A percentile compares a stretch with the other conserved stretches of the same genome.
phyloP scores from a whole-genome alignment of 208 protist species.

The Trypanosoma theileri region DNA sequence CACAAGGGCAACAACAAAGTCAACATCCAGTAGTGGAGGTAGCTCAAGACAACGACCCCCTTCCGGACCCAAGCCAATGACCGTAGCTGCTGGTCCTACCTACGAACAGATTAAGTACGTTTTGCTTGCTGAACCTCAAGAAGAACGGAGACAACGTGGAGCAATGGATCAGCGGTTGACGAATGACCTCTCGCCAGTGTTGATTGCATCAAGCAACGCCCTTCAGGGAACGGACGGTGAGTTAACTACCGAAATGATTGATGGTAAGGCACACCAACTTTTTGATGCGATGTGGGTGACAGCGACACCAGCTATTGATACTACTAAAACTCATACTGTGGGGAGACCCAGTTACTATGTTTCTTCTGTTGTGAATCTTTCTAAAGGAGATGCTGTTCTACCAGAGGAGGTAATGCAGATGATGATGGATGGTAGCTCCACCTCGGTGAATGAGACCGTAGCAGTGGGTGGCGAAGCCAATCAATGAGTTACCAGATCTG shows the following conservation, averaged over 20 bases:
- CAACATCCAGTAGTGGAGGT: too few relatives aligned
- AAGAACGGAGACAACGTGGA: neutral
- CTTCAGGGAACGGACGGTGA: neutral
- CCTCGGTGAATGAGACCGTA: conserved; percentile 7
- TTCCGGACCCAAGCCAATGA: neutral
- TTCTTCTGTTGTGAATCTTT: conserved; percentile 40
- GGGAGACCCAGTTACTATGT: conserved; percentile 67
- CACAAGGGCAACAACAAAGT: too few relatives aligned
- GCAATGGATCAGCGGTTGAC: neutral
- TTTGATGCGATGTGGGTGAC: conserved; percentile 83
- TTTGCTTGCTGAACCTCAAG: conserved; percentile 26
- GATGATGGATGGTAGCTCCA: conserved; percentile 28
- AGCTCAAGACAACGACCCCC: neutral
- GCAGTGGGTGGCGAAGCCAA: neutral
- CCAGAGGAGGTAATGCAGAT: conserved; percentile 29
- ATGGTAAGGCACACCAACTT: conserved; percentile 37
- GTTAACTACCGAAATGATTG: neutral
- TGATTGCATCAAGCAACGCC: neutral
- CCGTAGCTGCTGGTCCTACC: neutral
- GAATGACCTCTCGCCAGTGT: neutral
- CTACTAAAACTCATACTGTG: conserved; percentile 45
- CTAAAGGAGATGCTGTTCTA: conserved; percentile 7
- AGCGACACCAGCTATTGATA: conserved; percentile 36
- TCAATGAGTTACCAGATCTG: too few relatives aligned
- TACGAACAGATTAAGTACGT: conserved; percentile 33